These are phyloP conservation scores for Alternaria metachromatica DNA, from an alignment of 2,329 filamentous ascomycete genomes.

Conservation along the genomic window DNA sequence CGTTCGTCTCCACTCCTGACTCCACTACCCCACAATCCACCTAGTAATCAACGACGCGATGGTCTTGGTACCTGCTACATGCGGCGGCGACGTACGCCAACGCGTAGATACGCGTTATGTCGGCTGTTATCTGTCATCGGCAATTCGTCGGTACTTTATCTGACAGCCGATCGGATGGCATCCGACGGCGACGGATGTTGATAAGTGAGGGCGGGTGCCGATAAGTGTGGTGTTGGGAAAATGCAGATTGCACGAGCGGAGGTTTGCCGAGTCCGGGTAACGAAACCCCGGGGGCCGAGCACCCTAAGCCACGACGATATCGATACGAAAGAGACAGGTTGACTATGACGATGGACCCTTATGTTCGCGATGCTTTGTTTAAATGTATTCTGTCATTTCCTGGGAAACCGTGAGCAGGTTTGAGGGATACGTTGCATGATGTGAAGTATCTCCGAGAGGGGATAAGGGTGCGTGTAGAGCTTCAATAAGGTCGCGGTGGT, in stretches of 20 bases:
- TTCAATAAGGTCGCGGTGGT: too few species aligned
- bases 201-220: background rate
- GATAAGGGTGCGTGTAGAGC: too few species aligned
- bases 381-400: too few species aligned
- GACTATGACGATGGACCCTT: too few species aligned
- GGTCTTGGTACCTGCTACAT: constrained; percentile 13
- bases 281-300: background rate
- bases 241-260: background rate
- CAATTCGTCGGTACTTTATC: background rate
- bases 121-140: constrained; percentile 1
- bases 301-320: too few species aligned
- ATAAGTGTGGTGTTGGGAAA: background rate
- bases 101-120: background rate
- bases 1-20: background rate
- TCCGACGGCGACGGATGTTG: background rate
- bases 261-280: background rate
- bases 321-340: too few species aligned
- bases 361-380: too few species aligned
- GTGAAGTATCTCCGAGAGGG: too few species aligned
- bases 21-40: background rate
- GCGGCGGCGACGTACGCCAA: background rate
- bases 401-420: too few species aligned
- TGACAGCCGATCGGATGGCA: background rate
- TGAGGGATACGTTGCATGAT: too few species aligned
- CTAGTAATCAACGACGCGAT: background rate